phyloP scores from a whole-genome alignment of 495 filamentous ascomycete genomes.

The Clohesyomyces aquaticus region DNA sequence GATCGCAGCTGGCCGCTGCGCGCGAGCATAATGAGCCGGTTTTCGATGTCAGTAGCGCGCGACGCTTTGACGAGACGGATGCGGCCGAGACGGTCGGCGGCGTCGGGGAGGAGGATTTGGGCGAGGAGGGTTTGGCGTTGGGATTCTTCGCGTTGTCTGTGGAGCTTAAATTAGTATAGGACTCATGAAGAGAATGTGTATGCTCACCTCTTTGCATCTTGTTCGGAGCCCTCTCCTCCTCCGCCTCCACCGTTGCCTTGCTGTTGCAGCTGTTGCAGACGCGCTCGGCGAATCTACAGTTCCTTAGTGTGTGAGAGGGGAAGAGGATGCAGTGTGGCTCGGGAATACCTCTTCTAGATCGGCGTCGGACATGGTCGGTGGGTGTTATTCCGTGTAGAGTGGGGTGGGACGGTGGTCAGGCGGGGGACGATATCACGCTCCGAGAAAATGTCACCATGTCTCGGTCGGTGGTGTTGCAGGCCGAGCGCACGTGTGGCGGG shows the following conservation, averaged over 20 bases:
- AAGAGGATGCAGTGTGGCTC: slow-evolving; percentile 5
- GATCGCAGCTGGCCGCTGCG: slow-evolving; percentile 80
- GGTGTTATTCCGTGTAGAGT: slow-evolving; percentile 10
- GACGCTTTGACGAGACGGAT: slow-evolving; percentile 95
- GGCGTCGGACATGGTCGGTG: slow-evolving; percentile 41
- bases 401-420: slow-evolving; percentile 21
- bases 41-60: slow-evolving; percentile 87
- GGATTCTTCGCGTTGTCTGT: slow-evolving; percentile 67
- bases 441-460: slow-evolving; percentile 7
- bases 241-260: slow-evolving; percentile 54
- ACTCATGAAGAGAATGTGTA: background rate
- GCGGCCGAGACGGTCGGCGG: slow-evolving; percentile 87
- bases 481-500: background rate
- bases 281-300: slow-evolving; percentile 86
- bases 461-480: background rate
- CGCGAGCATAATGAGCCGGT: slow-evolving; percentile 88
- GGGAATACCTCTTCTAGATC: slow-evolving; percentile 38
- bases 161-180: slow-evolving; percentile 16
- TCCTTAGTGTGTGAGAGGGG: too few species aligned
- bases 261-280: slow-evolving; percentile 86
- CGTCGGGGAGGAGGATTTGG: slow-evolving; percentile 93
- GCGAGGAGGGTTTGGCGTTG: slow-evolving; percentile 64
- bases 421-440: slow-evolving; percentile 25
- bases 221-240: slow-evolving; percentile 56
- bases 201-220: slow-evolving; percentile 67